These are phyloP conservation scores for Talinum fruticosum DNA, from an alignment of 148 eudicot species.

Conservation along the genomic window DNA sequence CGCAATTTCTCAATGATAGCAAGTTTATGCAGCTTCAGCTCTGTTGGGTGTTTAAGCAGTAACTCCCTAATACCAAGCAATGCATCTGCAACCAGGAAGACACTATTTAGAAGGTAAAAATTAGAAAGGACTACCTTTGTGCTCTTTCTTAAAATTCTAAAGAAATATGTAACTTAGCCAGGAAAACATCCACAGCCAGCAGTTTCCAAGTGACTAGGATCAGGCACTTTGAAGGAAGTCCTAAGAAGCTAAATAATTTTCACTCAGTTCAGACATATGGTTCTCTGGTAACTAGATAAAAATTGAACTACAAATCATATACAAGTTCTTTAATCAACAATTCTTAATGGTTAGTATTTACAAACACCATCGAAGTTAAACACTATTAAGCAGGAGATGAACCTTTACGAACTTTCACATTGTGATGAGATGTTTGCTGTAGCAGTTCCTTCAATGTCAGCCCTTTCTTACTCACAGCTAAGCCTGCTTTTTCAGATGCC, in stretches of 20 bases:
- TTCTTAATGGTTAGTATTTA: neutral
- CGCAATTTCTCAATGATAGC: conserved; percentile 85
- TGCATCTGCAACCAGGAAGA: conserved; percentile 55
- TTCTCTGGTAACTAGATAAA: neutral
- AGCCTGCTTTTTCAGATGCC: conserved; percentile 76
- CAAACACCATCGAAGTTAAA: neutral
- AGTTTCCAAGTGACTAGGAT: neutral
- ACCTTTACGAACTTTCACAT: conserved; percentile 93
- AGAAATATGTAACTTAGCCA: neutral
- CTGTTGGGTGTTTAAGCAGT: conserved; percentile 60
- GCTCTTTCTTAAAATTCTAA: neutral
- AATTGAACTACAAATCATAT: neutral
- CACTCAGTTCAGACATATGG: neutral
- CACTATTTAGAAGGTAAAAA: neutral
- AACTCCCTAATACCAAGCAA: conserved; percentile 76
- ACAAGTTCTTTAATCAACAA: neutral
- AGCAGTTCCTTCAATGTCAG: conserved; percentile 90
- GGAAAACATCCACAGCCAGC: neutral
- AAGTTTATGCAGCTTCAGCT: conserved; percentile 75
- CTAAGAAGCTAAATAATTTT: neutral
- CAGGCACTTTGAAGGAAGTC: neutral
- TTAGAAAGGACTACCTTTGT: neutral
- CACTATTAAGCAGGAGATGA: conserved; percentile 9
- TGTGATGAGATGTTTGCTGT: conserved; percentile 94
- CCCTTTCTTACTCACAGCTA: conserved; percentile 86